These are phyloP conservation scores for Penicillium rolfsii DNA, from an alignment of 2,329 filamentous ascomycete species.

Conservation along the genomic window DNA sequence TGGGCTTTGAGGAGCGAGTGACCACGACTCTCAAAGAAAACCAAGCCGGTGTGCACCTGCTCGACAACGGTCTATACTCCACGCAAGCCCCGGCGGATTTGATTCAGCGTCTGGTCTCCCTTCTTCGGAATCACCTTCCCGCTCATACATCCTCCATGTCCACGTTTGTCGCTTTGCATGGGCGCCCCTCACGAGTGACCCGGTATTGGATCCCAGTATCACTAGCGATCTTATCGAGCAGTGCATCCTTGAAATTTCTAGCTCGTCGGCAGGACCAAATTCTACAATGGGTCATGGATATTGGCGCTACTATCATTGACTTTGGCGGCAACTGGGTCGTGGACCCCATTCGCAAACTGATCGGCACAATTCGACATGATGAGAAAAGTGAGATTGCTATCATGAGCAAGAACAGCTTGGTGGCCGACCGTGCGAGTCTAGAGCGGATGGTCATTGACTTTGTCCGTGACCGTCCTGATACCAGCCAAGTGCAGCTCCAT, in stretches of 20 bases:
- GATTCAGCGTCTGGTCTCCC: conserved; percentile 49
- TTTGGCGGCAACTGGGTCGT: conserved; percentile 98
- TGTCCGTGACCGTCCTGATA: conserved; percentile 75
- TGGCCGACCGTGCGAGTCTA: conserved; percentile 85
- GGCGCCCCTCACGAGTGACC: conserved; percentile 72
- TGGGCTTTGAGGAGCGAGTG: conserved; percentile 60
- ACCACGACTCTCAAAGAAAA: conserved; percentile 64
- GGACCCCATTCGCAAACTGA: conserved; percentile 77
- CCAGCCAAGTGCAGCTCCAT: conserved; percentile 58
- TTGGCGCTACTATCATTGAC: conserved; percentile 78
- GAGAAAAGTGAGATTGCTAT: conserved; percentile 91
- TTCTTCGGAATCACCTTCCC: conserved; percentile 71
- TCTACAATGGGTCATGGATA: conserved; percentile 74
- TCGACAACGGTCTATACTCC: conserved; percentile 17
- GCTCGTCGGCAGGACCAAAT: conserved; percentile 77
- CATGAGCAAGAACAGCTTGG: conserved; percentile 90
- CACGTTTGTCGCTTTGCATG: conserved; percentile 64
- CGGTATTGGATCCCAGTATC: conserved; percentile 87
- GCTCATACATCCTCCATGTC: conserved; percentile 64
- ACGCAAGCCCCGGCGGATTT: conserved; percentile 43
- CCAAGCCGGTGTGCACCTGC: conserved; percentile 51
- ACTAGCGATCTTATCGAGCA: conserved; percentile 75
- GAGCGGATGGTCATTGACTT: conserved; percentile 99
- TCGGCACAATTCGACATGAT: conserved; percentile 92
- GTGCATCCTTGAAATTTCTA: conserved; percentile 79